A percentile compares a stretch with the other conserved stretches of the same genome.
phyloP scores from a whole-genome alignment of 2,329 filamentous ascomycete genomes.

The Epicoccum sorghinum region DNA sequence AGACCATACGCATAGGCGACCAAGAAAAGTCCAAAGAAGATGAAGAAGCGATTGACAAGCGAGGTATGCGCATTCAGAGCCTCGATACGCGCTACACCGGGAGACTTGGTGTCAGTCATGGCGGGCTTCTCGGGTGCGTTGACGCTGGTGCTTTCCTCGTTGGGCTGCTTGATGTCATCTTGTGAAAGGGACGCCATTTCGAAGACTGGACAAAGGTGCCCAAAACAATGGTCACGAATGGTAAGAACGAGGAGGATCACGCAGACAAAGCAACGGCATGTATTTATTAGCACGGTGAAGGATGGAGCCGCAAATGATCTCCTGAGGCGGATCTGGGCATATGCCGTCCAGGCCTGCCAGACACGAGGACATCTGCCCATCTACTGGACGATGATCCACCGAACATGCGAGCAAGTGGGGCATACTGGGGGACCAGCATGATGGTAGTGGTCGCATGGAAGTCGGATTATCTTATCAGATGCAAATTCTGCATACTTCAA shows the following conservation, averaged over 20 bases:
- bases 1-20: slow-evolving; percentile 69
- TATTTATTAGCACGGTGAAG: slow-evolving; percentile 4
- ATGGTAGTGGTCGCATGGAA: slow-evolving; percentile 7
- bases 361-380: slow-evolving; percentile 7
- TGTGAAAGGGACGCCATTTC: not conserved
- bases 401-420: slow-evolving; percentile 6
- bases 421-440: slow-evolving; percentile 2
- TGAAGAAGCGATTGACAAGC: slow-evolving; percentile 57
- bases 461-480: slow-evolving; percentile 16
- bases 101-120: slow-evolving; percentile 41
- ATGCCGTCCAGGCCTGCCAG: not conserved
- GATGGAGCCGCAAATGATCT: not conserved
- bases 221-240: not conserved
- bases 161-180: slow-evolving; percentile 6
- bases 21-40: slow-evolving; percentile 67
- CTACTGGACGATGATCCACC: slow-evolving; percentile 6
- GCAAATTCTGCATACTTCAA: not conserved
- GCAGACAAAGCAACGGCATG: not conserved
- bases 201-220: not conserved
- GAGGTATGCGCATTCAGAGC: slow-evolving; percentile 61
- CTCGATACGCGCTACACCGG: slow-evolving; percentile 65
- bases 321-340: slow-evolving; percentile 1
- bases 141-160: slow-evolving; percentile 5
- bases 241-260: not conserved
- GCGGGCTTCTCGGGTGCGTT: slow-evolving; percentile 1